Conservation (phyloP, 1,284 basidiomycete species). For the Fomitopsis schrenkii region DNA sequence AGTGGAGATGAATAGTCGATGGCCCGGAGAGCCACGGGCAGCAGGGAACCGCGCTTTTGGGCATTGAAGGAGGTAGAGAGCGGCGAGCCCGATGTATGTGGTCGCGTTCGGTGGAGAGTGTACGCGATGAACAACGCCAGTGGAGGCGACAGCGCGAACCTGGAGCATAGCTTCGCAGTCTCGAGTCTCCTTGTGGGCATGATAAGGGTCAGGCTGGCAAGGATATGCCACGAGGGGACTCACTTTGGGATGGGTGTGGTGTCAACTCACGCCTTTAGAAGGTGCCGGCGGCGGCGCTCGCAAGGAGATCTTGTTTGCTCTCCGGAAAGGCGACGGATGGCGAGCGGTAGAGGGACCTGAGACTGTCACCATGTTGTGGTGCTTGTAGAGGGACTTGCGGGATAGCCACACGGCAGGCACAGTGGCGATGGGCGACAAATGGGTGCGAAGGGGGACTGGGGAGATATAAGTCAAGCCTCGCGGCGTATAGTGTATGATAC, state of each 20-base stretch:
- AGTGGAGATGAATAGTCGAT: slow-evolving; percentile 87
- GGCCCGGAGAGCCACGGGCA: slow-evolving; percentile 87
- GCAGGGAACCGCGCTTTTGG: slow-evolving; percentile 91
- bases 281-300: slow-evolving; percentile 7
- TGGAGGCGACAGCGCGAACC: slow-evolving; percentile 62
- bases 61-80: slow-evolving; percentile 80
- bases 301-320: slow-evolving; percentile 19
- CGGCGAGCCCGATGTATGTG: slow-evolving; percentile 78
- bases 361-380: slow-evolving; percentile 28
- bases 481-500: background rate
- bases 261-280: background rate
- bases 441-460: slow-evolving; percentile 2
- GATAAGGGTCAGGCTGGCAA: slow-evolving; percentile 62
- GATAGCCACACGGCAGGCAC: slow-evolving; percentile 8
- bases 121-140: slow-evolving; percentile 87
- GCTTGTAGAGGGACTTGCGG: slow-evolving; percentile 5
- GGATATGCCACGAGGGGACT: slow-evolving; percentile 6
- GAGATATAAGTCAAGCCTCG: slow-evolving; percentile 1
- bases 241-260: slow-evolving; percentile 15
- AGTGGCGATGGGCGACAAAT: slow-evolving; percentile 4
- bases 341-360: slow-evolving; percentile 24
- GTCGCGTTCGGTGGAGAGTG: slow-evolving; percentile 83
- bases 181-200: slow-evolving; percentile 75
- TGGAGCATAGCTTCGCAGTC: slow-evolving; percentile 58
- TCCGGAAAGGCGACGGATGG: slow-evolving; percentile 28